Evolutionary conservation across 306 rosid genomes (phyloP).

Genomic region (Trifolium fragiferum): DNA sequence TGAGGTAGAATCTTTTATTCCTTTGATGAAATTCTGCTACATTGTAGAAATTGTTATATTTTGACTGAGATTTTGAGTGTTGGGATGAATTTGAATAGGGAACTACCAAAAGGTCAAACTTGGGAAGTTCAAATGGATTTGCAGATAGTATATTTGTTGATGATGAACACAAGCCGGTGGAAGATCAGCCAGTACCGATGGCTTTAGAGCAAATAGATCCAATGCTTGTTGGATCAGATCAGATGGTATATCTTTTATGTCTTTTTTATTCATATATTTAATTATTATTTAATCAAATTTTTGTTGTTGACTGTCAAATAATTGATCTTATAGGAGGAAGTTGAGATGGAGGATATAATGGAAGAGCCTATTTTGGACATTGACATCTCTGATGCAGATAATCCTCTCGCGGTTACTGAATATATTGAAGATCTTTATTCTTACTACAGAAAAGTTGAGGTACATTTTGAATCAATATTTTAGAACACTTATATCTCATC

Average conservation of each 20-base stretch:
- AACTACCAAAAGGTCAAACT: conserved; percentile 54
- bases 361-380: conserved; percentile 76
- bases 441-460: conserved; percentile 81
- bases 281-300: conserved; percentile 1
- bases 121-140: conserved; percentile 54
- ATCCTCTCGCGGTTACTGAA: conserved; percentile 83
- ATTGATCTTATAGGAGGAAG: conserved; percentile 63
- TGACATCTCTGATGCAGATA: conserved; percentile 63
- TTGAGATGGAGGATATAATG: conserved; percentile 90
- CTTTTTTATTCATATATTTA: neutral
- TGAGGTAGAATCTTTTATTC: conserved; percentile 54
- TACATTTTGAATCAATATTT: conserved; percentile 44
- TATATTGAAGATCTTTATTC: conserved; percentile 77
- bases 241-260: conserved; percentile 59
- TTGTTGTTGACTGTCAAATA: conserved; percentile 13
- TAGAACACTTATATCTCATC: no score
- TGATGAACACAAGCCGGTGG: conserved; percentile 63
- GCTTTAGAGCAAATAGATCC: conserved; percentile 63
- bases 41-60: neutral
- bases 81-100: conserved; percentile 54
- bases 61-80: conserved; percentile 31
- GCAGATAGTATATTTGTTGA: conserved; percentile 77
- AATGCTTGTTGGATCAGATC: conserved; percentile 49
- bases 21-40: conserved; percentile 24
- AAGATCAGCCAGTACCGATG: conserved; percentile 89